Conservation (phyloP, 2,329 filamentous ascomycete genomes). For the Hymenoscyphus albidus region DNA sequence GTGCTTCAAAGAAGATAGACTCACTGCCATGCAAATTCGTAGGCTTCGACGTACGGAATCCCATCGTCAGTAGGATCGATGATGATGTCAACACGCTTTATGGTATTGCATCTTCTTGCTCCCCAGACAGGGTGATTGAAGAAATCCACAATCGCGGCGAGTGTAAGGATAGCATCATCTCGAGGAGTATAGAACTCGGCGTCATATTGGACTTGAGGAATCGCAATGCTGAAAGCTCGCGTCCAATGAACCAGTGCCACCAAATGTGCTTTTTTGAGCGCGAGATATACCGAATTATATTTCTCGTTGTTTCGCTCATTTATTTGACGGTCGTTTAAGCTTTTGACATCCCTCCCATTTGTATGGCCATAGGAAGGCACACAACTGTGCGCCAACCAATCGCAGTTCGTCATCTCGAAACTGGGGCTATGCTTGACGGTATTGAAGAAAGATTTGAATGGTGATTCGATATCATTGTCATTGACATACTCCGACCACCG, state of each 20-base stretch:
- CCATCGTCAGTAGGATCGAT: conserved; percentile 4
- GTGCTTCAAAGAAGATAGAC: background rate
- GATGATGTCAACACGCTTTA: conserved; percentile 6
- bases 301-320: conserved; percentile 5
- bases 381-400: conserved; percentile 9
- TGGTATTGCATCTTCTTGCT: background rate
- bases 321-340: background rate
- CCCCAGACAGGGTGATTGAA: conserved; percentile 13
- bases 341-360: background rate
- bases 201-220: conserved; percentile 8
- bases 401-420: conserved; percentile 8
- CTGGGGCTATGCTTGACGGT: conserved; percentile 1
- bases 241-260: background rate
- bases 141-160: conserved; percentile 6
- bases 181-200: conserved; percentile 3
- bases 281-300: conserved; percentile 3
- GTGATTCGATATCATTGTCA: conserved; percentile 5
- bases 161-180: conserved; percentile 10
- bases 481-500: background rate
- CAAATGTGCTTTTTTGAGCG: conserved; percentile 5
- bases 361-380: background rate
- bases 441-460: background rate
- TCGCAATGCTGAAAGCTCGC: conserved; percentile 2
- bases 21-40: conserved; percentile 10
- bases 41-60: background rate